phyloP scores from a whole-genome alignment of 2,329 filamentous ascomycete genomes.

The Colletotrichum lentis region DNA sequence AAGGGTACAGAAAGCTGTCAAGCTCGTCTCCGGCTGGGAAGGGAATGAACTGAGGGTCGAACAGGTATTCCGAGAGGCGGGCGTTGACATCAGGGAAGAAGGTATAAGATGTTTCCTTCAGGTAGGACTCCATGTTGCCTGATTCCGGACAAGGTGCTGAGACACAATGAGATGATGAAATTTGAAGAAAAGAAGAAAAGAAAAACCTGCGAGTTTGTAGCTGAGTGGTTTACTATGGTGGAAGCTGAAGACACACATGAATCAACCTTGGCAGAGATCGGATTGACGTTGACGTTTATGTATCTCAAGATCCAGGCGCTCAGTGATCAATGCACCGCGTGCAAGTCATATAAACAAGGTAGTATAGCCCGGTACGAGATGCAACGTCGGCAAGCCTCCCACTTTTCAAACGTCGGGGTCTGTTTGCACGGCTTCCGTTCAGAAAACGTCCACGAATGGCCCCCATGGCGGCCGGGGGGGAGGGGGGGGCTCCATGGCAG shows the following conservation, averaged over 20 bases:
- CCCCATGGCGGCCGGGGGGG: slow-evolving; percentile 8
- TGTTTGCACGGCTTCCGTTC: slow-evolving; percentile 19
- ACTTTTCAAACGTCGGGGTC: slow-evolving; percentile 10
- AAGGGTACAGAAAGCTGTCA: slow-evolving; percentile 23
- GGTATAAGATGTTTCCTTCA: slow-evolving; percentile 20
- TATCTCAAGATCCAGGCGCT: slow-evolving; percentile 21
- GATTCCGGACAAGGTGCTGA: neutral
- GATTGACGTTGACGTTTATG: slow-evolving; percentile 32
- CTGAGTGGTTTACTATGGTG: neutral
- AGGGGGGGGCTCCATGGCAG: neutral
- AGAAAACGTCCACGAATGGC: slow-evolving; percentile 5
- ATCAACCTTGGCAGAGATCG: slow-evolving; percentile 13
- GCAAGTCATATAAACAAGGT: slow-evolving; percentile 30
- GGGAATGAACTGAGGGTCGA: slow-evolving; percentile 28
- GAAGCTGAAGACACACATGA: neutral
- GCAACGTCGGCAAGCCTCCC: slow-evolving; percentile 3
- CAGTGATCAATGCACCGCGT: neutral
- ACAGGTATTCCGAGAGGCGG: slow-evolving; percentile 1
- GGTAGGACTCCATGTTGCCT: slow-evolving; percentile 25
- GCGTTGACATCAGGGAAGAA: slow-evolving; percentile 15
- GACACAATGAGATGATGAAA: neutral
- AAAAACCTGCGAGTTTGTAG: no score
- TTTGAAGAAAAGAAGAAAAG: neutral
- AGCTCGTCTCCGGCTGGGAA: slow-evolving; percentile 10
- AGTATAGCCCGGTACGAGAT: slow-evolving; percentile 24